Percentiles rank a stretch among this genome's conserved stretches.
phyloP scores from a whole-genome alignment of 306 rosid genomes.

The Lablab purpureus region DNA sequence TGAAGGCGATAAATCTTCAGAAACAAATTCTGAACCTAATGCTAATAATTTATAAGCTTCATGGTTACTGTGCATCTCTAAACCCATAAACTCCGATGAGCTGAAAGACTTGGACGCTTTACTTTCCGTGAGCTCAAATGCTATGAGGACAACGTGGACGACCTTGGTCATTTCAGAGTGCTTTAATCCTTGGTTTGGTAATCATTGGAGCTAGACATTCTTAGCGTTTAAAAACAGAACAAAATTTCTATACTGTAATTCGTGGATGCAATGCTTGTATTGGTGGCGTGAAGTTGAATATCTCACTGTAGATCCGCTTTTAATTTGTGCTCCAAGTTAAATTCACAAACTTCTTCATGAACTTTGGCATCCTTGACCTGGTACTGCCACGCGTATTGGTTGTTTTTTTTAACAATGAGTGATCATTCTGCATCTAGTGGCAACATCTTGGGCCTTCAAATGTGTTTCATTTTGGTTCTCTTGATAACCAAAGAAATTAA shows the following conservation, averaged over 20 bases:
- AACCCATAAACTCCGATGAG: slow-evolving; percentile 38
- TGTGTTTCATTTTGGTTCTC: background rate
- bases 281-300: slow-evolving; percentile 35
- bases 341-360: slow-evolving; percentile 27
- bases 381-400: slow-evolving; percentile 1
- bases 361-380: background rate
- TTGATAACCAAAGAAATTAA: background rate
- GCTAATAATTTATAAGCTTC: slow-evolving; percentile 57
- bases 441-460: background rate
- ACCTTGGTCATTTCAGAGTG: slow-evolving; percentile 28
- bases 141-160: slow-evolving; percentile 27
- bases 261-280: slow-evolving; percentile 41
- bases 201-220: slow-evolving; percentile 26
- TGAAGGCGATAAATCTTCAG: slow-evolving; percentile 69
- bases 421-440: background rate
- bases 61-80: slow-evolving; percentile 21
- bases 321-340: slow-evolving; percentile 8
- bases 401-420: slow-evolving; percentile 11
- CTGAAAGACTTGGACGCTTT: slow-evolving; percentile 33
- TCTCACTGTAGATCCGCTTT: slow-evolving; percentile 34
- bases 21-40: slow-evolving; percentile 58
- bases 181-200: slow-evolving; percentile 37
- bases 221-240: slow-evolving; percentile 35
- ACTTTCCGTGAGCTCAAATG: slow-evolving; percentile 7
- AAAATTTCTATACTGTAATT: slow-evolving; percentile 18